Evolutionary conservation across 2,329 filamentous ascomycete genomes (phyloP), one percentile per base, ranked within the genome.

Genomic region (Microcyclospora pomicola): DNA sequence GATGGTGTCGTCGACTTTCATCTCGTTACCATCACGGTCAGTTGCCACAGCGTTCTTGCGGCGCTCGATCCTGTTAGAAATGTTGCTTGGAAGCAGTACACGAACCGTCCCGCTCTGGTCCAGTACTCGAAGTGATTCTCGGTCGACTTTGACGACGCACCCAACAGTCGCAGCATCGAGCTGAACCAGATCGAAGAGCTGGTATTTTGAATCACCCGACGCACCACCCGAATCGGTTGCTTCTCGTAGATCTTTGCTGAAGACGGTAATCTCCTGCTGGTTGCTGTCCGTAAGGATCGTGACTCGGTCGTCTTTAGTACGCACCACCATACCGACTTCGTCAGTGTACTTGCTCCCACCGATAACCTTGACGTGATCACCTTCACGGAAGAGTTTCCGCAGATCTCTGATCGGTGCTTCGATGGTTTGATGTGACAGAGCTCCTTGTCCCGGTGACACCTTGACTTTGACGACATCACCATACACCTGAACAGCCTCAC

Each of bases 281-380:
- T 77, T 91, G 58, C 91, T 85, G 62, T 98, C 91, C 34, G 84
- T 94, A 47, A 98, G 68, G 47, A 98, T 68, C 1, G 91, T 96
- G 41, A 98, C 86, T 30, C 83, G 79, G 58, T 98, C 91, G 42
- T 93, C 85, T 35, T 77, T 80, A 48, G 95, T 91, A 59, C 85
- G 84, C 47, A 96, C 86, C 36, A 98, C 87, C 75, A 95, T 93
- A 61, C 91, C 91, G 33, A 96, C 82, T 63, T 98, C 91, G 51
- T 95, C 91, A 39, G 83, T 77, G 59, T 87, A 96, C 51, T 85
- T 82, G 64, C 87, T 94, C 30, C 87, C 88, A 39, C 91, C 88
- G 56, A 95, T 93, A 49, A 98, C 91, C 66, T 96, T 96, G 66
- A 98, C 91, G 56, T 98, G 91, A 54, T 98, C 91, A 68, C 91